Percentiles rank a stretch among this genome's conserved stretches.
phyloP scores from a whole-genome alignment of 225 moss, liverwort and hornwort genomes.

The Lunularia cruciata region DNA sequence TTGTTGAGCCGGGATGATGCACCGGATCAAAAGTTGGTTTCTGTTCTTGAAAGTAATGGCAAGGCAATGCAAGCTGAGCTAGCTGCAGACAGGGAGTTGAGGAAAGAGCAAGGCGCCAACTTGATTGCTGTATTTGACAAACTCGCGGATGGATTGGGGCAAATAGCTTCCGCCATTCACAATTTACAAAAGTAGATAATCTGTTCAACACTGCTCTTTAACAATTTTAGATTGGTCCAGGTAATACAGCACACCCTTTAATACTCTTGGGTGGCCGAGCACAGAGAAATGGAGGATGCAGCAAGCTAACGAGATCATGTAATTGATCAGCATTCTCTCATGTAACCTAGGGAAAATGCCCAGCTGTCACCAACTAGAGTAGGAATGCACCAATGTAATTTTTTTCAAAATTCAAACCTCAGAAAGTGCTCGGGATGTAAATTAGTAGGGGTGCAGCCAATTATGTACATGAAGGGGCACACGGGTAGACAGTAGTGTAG shows the following conservation, averaged over 20 bases:
- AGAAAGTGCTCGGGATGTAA: slow-evolving; percentile 32
- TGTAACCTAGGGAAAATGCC: slow-evolving; percentile 33
- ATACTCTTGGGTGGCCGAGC: slow-evolving; percentile 32
- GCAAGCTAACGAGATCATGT: slow-evolving; percentile 3
- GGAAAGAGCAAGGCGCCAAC: slow-evolving; percentile 47
- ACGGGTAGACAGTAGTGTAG: slow-evolving; percentile 7
- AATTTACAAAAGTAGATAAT: slow-evolving; percentile 38
- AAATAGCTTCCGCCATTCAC: slow-evolving; percentile 48
- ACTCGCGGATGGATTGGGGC: slow-evolving; percentile 46
- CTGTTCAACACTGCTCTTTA: slow-evolving; percentile 9
- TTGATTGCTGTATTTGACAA: slow-evolving; percentile 49
- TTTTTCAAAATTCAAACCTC: slow-evolving; percentile 15
- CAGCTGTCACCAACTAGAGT: slow-evolving; percentile 16
- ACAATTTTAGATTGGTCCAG: slow-evolving; percentile 25
- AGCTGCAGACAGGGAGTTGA: slow-evolving; percentile 46
- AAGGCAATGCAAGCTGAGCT: slow-evolving; percentile 51
- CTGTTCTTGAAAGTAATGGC: slow-evolving; percentile 47
- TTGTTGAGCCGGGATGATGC: slow-evolving; percentile 30
- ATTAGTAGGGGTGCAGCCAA: slow-evolving; percentile 29
- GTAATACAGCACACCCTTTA: slow-evolving; percentile 34
- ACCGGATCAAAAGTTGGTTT: slow-evolving; percentile 42
- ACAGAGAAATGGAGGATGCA: slow-evolving; percentile 21
- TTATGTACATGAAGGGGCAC: slow-evolving; percentile 22
- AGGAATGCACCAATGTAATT: slow-evolving; percentile 21
- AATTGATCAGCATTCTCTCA: slow-evolving; percentile 18